These are phyloP conservation scores for Sergeia podlipaevii DNA, from an alignment of 208 protist genomes.

Conservation along the genomic window DNA sequence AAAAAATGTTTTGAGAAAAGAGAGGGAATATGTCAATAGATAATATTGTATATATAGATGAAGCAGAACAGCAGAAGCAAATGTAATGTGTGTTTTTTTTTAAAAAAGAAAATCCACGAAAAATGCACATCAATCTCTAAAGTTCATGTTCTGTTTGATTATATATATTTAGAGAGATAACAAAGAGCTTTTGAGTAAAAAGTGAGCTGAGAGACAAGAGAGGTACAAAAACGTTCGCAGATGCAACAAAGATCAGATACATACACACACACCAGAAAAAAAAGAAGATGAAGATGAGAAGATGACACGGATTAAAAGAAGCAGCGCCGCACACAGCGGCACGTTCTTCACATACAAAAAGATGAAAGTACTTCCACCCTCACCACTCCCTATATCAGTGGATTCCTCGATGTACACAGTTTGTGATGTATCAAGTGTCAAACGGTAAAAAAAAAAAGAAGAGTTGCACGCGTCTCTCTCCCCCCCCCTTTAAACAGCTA, in stretches of 20 bases:
- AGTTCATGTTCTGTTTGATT: not conserved
- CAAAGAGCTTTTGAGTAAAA: not conserved
- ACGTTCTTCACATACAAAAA: too few relatives aligned
- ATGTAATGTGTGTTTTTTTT: constrained; percentile 8
- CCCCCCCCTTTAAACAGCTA: not conserved
- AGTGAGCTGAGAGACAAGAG: not conserved
- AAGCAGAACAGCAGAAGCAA: not conserved
- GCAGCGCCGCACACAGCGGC: not conserved
- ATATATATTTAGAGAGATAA: not conserved
- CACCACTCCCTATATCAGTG: too few relatives aligned
- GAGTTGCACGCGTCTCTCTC: not conserved
- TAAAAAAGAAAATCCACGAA: constrained; percentile 1
- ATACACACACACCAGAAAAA: constrained; percentile 5
- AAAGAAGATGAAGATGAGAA: constrained; percentile 5
- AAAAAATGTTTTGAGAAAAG: constrained; percentile 1
- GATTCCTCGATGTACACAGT: too few relatives aligned
- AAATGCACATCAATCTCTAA: not conserved
- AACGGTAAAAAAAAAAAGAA: constrained; percentile 11
- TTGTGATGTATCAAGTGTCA: too few relatives aligned
- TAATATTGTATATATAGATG: not conserved
- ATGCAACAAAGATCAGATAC: not conserved
- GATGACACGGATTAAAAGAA: constrained; percentile 1
- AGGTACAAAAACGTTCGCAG: constrained; percentile 1
- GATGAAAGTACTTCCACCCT: too few relatives aligned
- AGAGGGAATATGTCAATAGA: not conserved